These are phyloP conservation scores for Neurospora crassa DNA, from an alignment of 2,329 filamentous ascomycete genomes.

Conservation along the genomic window DNA sequence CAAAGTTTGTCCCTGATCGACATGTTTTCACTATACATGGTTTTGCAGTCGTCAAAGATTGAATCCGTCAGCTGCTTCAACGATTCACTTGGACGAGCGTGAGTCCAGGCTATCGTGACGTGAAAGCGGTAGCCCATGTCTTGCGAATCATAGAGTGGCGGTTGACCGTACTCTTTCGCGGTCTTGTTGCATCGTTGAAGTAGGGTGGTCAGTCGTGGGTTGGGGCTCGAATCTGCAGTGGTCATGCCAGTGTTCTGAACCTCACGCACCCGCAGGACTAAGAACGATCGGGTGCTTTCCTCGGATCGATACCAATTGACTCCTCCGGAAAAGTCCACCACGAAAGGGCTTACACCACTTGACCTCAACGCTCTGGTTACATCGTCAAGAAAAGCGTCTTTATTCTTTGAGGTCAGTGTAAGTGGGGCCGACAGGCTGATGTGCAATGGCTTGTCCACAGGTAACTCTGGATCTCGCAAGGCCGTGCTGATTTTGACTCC, in stretches of 20 bases:
- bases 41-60: conserved; percentile 18
- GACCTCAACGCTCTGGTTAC: conserved; percentile 35
- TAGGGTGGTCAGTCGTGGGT: conserved; percentile 50
- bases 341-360: conserved; percentile 24
- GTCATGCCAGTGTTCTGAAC: neutral
- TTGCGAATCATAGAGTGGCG: conserved; percentile 52
- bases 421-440: conserved; percentile 83
- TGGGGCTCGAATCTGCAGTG: conserved; percentile 18
- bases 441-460: conserved; percentile 57
- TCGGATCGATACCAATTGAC: conserved; percentile 43
- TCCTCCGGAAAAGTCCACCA: conserved; percentile 15
- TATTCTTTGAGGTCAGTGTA: conserved; percentile 61
- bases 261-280: conserved; percentile 58
- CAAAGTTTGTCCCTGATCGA: conserved; percentile 23
- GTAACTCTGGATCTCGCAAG: neutral
- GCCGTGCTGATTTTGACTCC: neutral
- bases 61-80: conserved; percentile 27
- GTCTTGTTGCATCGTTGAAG: conserved; percentile 58
- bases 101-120: conserved; percentile 80
- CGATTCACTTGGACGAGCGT: conserved; percentile 41
- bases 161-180: conserved; percentile 52
- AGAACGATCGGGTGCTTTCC: conserved; percentile 66
- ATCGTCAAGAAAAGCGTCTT: conserved; percentile 53
- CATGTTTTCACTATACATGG: conserved; percentile 22
- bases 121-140: conserved; percentile 50